Evolutionary conservation across 495 filamentous ascomycete genomes (phyloP), one percentile per base, ranked within the genome.

Genomic region (Parmelia sp.): DNA sequence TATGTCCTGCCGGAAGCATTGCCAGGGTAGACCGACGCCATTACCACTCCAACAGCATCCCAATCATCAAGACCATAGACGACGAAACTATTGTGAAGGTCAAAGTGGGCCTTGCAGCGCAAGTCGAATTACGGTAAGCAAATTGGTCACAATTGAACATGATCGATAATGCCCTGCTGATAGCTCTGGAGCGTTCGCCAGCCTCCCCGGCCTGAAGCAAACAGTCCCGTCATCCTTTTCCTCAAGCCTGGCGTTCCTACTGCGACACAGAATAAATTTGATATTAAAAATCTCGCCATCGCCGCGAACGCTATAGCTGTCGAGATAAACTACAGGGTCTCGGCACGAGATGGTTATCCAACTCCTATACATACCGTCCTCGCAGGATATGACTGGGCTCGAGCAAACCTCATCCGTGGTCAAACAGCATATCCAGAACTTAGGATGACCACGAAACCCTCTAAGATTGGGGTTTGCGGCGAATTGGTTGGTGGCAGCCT

Each of bases 401-500:
- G 65, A 21, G 53, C 73, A 51, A 69, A 79, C 49, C 71, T 80
- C 17, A 66, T 40, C n/a, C 17, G 47, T 23, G 44, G 40, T 40
- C 27, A 42, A 12, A 29, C 10, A 66, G 36, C 29, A 47, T 42
- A 17, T 15, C 35, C 40, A 27, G 11, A 14, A 6, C 53, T 35
- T 12, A 53, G 53, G 23, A 7, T 17, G 35, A 8, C 45, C 19
- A 53, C 59, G 1, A 40, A 68, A 33, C 73, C 74, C 9, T 62
- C 70, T 2, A 71, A 73, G 10, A 62, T 86, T 1, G 77, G 76
- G 37, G 73, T 86, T 25, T 76, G 76, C 61, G 84, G 84, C 39
- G 78, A 81, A 36, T 78, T 84, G 31, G 70, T 83, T 25, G 84
- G 84, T 12, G 84, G 82, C 19, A 79, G 79, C 0, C 72, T 86